phyloP scores from a whole-genome alignment of 805 yeast genomes.

The Priceomyces melissophilus region DNA sequence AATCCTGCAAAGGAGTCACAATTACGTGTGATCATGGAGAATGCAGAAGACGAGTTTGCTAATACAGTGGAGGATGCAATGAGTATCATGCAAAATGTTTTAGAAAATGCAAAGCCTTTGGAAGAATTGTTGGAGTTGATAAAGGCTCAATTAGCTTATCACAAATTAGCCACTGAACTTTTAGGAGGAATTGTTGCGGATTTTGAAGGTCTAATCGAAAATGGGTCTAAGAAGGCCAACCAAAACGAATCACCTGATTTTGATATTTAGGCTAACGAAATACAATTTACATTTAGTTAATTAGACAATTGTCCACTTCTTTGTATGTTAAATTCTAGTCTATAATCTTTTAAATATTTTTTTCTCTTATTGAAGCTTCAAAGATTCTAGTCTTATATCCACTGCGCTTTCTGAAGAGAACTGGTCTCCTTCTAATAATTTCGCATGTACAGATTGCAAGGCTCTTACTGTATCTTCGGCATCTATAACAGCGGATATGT shows the following conservation, averaged over 20 bases:
- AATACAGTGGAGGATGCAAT: conserved; percentile 88
- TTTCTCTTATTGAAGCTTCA: conserved; percentile 15
- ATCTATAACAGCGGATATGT: conserved; percentile 91
- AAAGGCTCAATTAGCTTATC: conserved; percentile 77
- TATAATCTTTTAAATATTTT: no score
- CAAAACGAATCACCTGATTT: conserved; percentile 28
- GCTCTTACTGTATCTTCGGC: conserved; percentile 82
- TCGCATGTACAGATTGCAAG: conserved; percentile 77
- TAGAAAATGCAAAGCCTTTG: conserved; percentile 66
- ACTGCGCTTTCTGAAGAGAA: conserved; percentile 25
- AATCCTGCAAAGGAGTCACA: conserved; percentile 61
- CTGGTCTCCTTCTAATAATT: conserved; percentile 51
- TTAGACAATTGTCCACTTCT: background rate
- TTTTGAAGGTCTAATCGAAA: conserved; percentile 57
- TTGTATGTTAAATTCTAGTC: background rate
- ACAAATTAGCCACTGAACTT: conserved; percentile 68
- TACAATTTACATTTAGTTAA: background rate
- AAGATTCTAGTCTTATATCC: conserved; percentile 29
- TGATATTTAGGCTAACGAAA: conserved; percentile 19
- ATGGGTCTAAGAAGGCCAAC: conserved; percentile 18
- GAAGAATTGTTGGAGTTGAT: conserved; percentile 65
- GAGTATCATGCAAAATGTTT: conserved; percentile 73
- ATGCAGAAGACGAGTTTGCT: conserved; percentile 85
- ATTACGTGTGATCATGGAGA: conserved; percentile 72
- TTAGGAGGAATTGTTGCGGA: conserved; percentile 63